phyloP scores from a whole-genome alignment of 2,329 filamentous ascomycete genomes.

The Talaromyces islandicus region DNA sequence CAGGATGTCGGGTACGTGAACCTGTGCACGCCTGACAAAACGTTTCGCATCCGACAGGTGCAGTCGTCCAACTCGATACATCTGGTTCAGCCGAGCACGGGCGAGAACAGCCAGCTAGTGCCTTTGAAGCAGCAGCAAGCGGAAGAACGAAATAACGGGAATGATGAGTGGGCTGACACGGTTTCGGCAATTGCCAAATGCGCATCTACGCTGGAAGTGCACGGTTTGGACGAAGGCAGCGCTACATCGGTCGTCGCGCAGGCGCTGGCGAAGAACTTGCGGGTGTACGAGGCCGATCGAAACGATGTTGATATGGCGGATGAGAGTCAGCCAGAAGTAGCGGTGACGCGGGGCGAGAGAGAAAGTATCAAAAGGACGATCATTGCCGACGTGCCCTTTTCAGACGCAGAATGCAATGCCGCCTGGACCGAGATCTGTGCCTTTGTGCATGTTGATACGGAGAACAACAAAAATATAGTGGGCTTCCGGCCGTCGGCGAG shows the following conservation, averaged over 20 bases:
- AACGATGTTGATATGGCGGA: constrained; percentile 7
- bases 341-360: constrained; percentile 16
- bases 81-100: constrained; percentile 42
- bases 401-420: constrained; percentile 44
- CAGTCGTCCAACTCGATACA: constrained; percentile 61
- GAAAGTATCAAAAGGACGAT: constrained; percentile 29
- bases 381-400: constrained; percentile 48
- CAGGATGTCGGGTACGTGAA: constrained; percentile 41
- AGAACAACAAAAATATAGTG: constrained; percentile 5
- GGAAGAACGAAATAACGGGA: background rate
- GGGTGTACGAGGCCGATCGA: constrained; percentile 20
- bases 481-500: constrained; percentile 45
- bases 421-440: constrained; percentile 49
- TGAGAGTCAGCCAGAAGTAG: constrained; percentile 10
- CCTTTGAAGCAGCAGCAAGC: constrained; percentile 6
- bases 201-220: constrained; percentile 41
- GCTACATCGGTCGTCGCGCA: constrained; percentile 23
- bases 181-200: constrained; percentile 41
- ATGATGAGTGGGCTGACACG: constrained; percentile 20
- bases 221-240: constrained; percentile 21
- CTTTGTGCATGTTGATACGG: constrained; percentile 39
- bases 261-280: constrained; percentile 24
- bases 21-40: constrained; percentile 53
- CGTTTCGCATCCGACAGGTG: constrained; percentile 58
- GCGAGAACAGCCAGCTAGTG: constrained; percentile 12